phyloP scores from a whole-genome alignment of 2,329 filamentous ascomycete genomes.

The Aspergillus intermedius region DNA sequence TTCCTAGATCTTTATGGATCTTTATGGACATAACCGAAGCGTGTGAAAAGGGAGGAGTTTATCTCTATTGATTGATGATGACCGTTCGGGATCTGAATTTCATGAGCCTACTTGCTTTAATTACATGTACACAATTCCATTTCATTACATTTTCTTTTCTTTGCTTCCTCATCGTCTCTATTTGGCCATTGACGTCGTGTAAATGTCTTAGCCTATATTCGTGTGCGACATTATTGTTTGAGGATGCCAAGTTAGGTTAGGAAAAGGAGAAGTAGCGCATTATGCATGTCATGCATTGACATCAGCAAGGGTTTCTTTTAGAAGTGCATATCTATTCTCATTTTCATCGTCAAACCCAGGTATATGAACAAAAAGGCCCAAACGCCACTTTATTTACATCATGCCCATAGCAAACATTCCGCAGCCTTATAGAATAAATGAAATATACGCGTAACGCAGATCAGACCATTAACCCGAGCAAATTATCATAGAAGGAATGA shows the following conservation, averaged over 20 bases:
- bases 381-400: background rate
- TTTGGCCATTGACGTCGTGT: background rate
- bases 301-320: too few species aligned
- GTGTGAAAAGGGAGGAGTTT: background rate
- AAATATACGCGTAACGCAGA: background rate
- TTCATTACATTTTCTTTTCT: background rate
- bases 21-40: background rate
- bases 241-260: too few species aligned
- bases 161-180: background rate
- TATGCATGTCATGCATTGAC: too few species aligned
- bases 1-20: background rate
- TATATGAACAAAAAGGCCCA: background rate
- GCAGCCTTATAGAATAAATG: background rate
- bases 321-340: too few species aligned
- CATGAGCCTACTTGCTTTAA: conserved; percentile 3
- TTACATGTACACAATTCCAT: conserved; percentile 6
- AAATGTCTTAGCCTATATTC: too few species aligned
- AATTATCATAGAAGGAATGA: background rate
- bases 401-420: background rate
- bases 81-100: conserved; percentile 5
- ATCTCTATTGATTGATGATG: conserved; percentile 7
- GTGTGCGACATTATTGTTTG: too few species aligned
- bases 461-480: background rate
- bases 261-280: too few species aligned
- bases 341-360: too few species aligned